These are phyloP conservation scores for Rhodotorula sp. DNA, from an alignment of 1,284 basidiomycete species.

Conservation along the genomic window DNA sequence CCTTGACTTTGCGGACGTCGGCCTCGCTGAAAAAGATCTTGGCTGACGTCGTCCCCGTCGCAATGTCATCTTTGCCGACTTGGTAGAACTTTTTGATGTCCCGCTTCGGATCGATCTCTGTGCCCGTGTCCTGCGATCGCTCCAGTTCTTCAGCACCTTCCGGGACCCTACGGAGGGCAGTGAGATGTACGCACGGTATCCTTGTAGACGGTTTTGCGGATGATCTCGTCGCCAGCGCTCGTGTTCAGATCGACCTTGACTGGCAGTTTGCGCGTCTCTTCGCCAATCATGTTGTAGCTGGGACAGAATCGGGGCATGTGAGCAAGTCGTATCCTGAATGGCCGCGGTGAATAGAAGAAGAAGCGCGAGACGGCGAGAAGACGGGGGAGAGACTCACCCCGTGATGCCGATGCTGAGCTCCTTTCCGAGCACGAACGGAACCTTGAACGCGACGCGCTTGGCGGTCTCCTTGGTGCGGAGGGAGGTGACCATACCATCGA, in stretches of 20 bases:
- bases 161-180: not conserved
- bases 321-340: too few species aligned
- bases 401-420: constrained; percentile 85
- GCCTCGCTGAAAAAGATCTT: constrained; percentile 82
- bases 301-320: not conserved
- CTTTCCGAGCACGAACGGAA: constrained; percentile 76
- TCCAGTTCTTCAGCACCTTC: not conserved
- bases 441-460: constrained; percentile 80
- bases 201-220: constrained; percentile 67
- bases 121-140: constrained; percentile 22
- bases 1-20: constrained; percentile 74
- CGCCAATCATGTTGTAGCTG: constrained; percentile 81
- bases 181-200: constrained; percentile 59
- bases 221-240: constrained; percentile 70
- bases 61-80: constrained; percentile 43
- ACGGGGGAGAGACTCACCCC: constrained; percentile 59
- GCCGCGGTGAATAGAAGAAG: constrained; percentile 49
- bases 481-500: constrained; percentile 47
- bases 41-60: constrained; percentile 25
- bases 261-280: constrained; percentile 76
- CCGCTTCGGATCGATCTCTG: constrained; percentile 42
- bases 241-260: constrained; percentile 78
- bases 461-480: constrained; percentile 62
- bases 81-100: constrained; percentile 51
- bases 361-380: not conserved